These are phyloP conservation scores for Iris macrosiphon DNA, from an alignment of 106 monocot genomes.

Conservation along the genomic window DNA sequence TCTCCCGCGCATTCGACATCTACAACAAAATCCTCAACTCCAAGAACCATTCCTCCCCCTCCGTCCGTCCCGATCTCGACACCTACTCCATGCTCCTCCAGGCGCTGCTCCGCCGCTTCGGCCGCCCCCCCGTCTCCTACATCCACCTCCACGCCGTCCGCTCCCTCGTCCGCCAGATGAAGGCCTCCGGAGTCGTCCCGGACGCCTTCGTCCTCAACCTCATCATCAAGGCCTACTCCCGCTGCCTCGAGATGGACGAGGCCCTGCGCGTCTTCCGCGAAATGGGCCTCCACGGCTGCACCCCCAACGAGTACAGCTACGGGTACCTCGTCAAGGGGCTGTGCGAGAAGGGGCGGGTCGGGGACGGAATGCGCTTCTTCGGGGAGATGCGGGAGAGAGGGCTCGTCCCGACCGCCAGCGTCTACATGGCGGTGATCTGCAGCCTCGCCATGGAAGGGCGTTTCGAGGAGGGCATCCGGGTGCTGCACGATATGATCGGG, in stretches of 20 bases:
- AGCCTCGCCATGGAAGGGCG: conserved; percentile 60
- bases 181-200: conserved; percentile 60
- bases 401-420: conserved; percentile 52
- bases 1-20: conserved; percentile 80
- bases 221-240: conserved; percentile 77
- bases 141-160: conserved; percentile 78
- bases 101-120: conserved; percentile 55
- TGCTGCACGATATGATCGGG: conserved; percentile 67
- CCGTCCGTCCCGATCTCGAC: conserved; percentile 42
- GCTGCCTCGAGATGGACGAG: conserved; percentile 79
- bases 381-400: conserved; percentile 78
- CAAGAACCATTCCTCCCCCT: neutral
- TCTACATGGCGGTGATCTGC: conserved; percentile 60
- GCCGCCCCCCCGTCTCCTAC: conserved; percentile 45
- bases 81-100: conserved; percentile 76
- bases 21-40: conserved; percentile 56
- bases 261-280: conserved; percentile 64
- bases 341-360: conserved; percentile 71
- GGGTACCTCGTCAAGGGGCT: conserved; percentile 73
- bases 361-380: conserved; percentile 43
- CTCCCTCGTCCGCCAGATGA: conserved; percentile 74
- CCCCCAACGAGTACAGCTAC: conserved; percentile 75
- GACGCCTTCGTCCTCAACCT: conserved; percentile 60
- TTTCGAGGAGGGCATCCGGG: conserved; percentile 58
- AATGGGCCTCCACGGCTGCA: conserved; percentile 78